These are phyloP conservation scores for Dalbergia cultrata DNA, from an alignment of 306 rosid genomes.

Conservation along the genomic window DNA sequence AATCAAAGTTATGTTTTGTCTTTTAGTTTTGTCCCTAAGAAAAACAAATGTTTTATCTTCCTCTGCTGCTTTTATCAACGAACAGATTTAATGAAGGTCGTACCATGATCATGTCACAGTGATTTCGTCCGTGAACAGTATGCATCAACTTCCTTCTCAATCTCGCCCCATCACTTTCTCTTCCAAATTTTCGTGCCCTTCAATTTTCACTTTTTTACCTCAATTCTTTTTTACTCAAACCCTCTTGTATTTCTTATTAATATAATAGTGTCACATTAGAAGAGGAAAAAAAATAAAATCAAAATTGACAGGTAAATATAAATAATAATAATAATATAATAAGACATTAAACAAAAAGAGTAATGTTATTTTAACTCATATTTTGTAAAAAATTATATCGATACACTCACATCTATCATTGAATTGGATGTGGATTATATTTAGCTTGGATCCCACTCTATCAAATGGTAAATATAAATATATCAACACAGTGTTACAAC, in stretches of 20 bases:
- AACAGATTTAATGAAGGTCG: conserved; percentile 25
- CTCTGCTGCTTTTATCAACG: conserved; percentile 24
- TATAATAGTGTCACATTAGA: not conserved
- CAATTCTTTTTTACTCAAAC: not conserved
- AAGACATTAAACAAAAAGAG: too few species aligned
- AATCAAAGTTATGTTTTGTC: conserved; percentile 72
- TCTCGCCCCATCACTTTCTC: not conserved
- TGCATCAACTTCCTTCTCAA: conserved; percentile 33
- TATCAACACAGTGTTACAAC: too few species aligned
- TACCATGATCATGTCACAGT: conserved; percentile 40
- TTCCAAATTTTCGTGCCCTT: not conserved
- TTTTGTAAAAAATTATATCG: too few species aligned
- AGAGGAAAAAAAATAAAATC: not conserved
- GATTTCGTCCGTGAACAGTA: conserved; percentile 44
- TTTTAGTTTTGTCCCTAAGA: conserved; percentile 50
- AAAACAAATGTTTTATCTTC: conserved; percentile 43
- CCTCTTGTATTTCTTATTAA: not conserved
- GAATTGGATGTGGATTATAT: too few species aligned
- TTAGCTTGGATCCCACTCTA: too few species aligned
- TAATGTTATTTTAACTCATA: too few species aligned
- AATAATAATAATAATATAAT: too few species aligned
- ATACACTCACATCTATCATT: too few species aligned
- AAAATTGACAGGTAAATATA: too few species aligned
- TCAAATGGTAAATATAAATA: too few species aligned
- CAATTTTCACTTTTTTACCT: not conserved